These are phyloP conservation scores for Fusarium sp. DNA, from an alignment of 2,329 filamentous ascomycete genomes.

Conservation along the genomic window DNA sequence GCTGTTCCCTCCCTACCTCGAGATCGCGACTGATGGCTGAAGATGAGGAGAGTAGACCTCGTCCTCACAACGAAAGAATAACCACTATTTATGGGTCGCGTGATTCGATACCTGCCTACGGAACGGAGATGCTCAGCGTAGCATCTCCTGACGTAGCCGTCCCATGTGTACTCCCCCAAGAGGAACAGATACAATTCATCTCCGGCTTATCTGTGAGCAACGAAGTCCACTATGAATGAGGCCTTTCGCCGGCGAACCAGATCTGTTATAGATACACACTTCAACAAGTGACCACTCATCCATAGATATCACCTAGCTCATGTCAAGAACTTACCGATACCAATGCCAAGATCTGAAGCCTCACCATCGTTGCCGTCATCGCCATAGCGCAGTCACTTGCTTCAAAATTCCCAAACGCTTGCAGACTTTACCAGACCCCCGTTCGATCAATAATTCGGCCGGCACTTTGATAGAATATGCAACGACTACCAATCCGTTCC, in stretches of 20 bases:
- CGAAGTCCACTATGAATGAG: neutral
- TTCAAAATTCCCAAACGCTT: neutral
- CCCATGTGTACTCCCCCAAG: neutral
- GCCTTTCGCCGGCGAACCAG: conserved; percentile 3
- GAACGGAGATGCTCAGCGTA: conserved; percentile 31
- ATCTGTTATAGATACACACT: neutral
- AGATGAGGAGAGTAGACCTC: neutral
- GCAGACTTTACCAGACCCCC: conserved; percentile 1
- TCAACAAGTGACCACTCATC: neutral
- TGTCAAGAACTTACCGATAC: neutral
- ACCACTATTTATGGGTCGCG: conserved; percentile 5
- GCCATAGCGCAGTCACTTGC: conserved; percentile 1
- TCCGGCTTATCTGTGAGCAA: neutral
- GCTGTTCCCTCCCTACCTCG: neutral
- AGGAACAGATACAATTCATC: neutral
- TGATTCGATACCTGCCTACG: conserved; percentile 19
- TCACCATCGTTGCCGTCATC: conserved; percentile 17
- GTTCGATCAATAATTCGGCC: conserved; percentile 19
- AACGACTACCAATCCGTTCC: conserved; percentile 14
- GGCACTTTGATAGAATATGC: conserved; percentile 6
- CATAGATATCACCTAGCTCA: conserved; percentile 1
- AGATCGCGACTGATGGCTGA: neutral
- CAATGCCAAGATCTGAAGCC: neutral
- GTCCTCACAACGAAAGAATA: conserved; percentile 12
- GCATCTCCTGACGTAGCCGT: conserved; percentile 11